Conservation (phyloP, 164 flowering plant genomes). For the Aristolochia fimbriata region DNA sequence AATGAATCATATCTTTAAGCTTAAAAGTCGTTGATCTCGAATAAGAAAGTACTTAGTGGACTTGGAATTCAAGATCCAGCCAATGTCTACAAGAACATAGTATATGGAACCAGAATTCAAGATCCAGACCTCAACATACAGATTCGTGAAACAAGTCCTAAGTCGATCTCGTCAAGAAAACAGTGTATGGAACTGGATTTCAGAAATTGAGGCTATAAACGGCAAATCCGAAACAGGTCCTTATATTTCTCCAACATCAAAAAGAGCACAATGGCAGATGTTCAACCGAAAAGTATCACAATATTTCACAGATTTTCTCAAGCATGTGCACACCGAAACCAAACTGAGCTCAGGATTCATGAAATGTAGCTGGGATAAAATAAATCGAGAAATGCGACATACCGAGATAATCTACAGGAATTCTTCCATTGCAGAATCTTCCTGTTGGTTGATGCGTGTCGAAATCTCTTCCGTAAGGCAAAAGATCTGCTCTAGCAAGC, state of each 20-base stretch:
- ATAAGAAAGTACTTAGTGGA: too few relatives aligned
- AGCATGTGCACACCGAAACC: neutral
- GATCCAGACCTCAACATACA: too few relatives aligned
- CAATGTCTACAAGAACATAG: too few relatives aligned
- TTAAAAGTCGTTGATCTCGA: too few relatives aligned
- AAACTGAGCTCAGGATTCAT: neutral
- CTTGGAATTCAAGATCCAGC: too few relatives aligned
- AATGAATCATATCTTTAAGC: too few relatives aligned
- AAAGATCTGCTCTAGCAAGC: constrained; percentile 65
- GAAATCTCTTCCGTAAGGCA: constrained; percentile 85
- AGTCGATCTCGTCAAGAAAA: too few relatives aligned
- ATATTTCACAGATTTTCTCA: neutral
- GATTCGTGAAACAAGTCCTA: too few relatives aligned
- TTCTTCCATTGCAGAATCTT: constrained; percentile 80
- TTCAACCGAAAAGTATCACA: neutral
- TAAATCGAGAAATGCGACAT: constrained; percentile 1
- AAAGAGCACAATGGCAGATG: neutral
- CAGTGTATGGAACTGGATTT: too few relatives aligned
- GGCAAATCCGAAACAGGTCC: too few relatives aligned
- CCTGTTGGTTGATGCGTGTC: constrained; percentile 85
- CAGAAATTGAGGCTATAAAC: too few relatives aligned
- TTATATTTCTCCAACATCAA: neutral
- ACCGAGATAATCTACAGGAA: constrained; percentile 89
- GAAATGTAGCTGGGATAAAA: neutral
- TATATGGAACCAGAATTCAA: too few relatives aligned